Base-by-base conservation (phyloP, 306 rosid genomes). In the Fragaria vesca region DNA sequence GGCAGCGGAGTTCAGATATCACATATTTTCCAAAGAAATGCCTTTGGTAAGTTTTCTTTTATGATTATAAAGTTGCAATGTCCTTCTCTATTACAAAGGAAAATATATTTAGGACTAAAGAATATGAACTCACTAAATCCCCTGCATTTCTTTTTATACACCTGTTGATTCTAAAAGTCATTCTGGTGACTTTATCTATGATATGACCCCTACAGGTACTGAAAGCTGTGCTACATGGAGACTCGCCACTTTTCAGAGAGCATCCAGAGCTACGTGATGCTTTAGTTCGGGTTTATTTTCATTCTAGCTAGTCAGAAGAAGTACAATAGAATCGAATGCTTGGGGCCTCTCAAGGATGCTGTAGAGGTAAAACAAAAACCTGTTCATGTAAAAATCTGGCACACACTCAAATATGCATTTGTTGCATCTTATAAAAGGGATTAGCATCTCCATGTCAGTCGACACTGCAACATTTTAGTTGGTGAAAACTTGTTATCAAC, bases 21-120 rank as follows among this genome's bases (percentile, higher is more conserved):
- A 90, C 81, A 92, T 94, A 73, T 94, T 94, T 87, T 92, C 98
- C 82, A 94, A 90, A 87, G 98, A 94, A 87, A 72, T 94, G 93
- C 97, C 97, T 83, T 84, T 94, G 88, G 98, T 94, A 86, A 82
- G 91, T 82, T 4, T 40, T 34, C 66, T 69, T 78, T 78, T 48
- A 11, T 70, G 62, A 65, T 63, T 55, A 3, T 32, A 52, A 12
- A 24, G 10, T 52, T 12, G 69, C 1, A 12, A 11, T 60, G 69
- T 72, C 52, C 60, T 40, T 51, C 11, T 13, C 7, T 3, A 9
- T 43, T 11, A n/a, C 50, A 20, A 38, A 20, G n/a, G 73, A 13
- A 42, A 10, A 1, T 43, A 69, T 24, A 62, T 28, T 62, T 28
- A 62, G n/a, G 67, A 62, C 65, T 58, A 24, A 24, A 58, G 65